Evolutionary conservation across 768 basidiomycete species (phyloP), one percentile per base, ranked within the genome.

Genomic region (Omphalotus guepiniiformis): DNA sequence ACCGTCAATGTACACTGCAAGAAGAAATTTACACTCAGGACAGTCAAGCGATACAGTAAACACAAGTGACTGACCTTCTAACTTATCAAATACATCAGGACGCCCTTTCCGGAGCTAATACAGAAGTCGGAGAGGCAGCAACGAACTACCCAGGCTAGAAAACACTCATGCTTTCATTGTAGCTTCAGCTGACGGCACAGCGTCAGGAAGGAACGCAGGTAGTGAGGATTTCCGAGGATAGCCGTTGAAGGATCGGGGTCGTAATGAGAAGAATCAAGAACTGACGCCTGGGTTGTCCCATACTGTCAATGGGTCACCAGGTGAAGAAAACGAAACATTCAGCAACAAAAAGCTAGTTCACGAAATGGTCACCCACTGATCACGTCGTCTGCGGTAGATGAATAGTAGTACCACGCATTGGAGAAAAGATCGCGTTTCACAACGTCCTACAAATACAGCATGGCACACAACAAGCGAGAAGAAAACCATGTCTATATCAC

Each of bases 101-200:
- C 81, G 76, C 56, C 85, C 78, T 56, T 75, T 74, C 39, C 81
- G 82, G 40, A 95, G 67, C 58, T 73, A 78, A 59, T 90, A 79
- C 1, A 95, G 73, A 6, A 93, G 78, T 60, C 92, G 86, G 19
- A 94, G 60, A 1, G 88, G 80, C 5, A 91, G 85, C 45, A 90
- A 67, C 1, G 91, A 75, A 56, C 88, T 88, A 54, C 9, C n/a
- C 58, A 4, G 94, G 55, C 96, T 97, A 0, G 87, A 90, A 8
- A 97, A 66, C 47, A 94, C 72, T 52, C 96, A 91, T 5, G 87
- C 94, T 48, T 94, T 83, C 11, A 89, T 83, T 6, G 91, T 90
- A 26, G 85, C 78, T 51, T 93, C 83, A 16, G 76, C 81, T 26
- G 93, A 92, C 38, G 92, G 77, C 30, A 90, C 79, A 2, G 92